phyloP scores from a whole-genome alignment of 75 land plant genomes.

The Picea glauca region DNA sequence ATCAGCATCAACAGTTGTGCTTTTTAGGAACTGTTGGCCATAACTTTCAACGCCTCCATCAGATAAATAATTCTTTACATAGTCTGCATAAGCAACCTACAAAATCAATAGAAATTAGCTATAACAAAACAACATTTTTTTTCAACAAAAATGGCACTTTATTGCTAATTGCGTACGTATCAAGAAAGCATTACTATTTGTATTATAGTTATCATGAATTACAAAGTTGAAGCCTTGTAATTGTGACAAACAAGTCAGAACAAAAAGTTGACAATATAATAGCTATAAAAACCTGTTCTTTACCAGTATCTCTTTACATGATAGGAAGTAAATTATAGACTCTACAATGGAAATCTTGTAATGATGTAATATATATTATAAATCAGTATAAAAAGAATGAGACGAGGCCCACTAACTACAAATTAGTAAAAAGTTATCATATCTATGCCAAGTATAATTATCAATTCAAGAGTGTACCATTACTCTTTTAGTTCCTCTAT shows the following conservation, averaged over 20 bases:
- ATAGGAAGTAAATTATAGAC: too few relatives aligned
- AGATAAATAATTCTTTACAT: constrained; percentile 58
- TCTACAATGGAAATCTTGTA: too few relatives aligned
- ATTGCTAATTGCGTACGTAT: not conserved
- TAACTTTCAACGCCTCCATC: constrained; percentile 67
- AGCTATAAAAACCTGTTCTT: not conserved
- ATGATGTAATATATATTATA: too few relatives aligned
- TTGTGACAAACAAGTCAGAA: not conserved
- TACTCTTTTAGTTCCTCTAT: not conserved
- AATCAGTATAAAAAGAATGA: too few relatives aligned
- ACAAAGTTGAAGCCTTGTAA: not conserved
- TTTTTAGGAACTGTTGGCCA: constrained; percentile 73
- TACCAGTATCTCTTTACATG: too few relatives aligned
- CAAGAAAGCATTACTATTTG: constrained; percentile 6
- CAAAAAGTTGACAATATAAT: not conserved
- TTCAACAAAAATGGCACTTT: not conserved
- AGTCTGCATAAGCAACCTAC: constrained; percentile 84
- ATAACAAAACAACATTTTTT: too few relatives aligned
- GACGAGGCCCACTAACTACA: too few relatives aligned
- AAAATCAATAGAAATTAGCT: not conserved
- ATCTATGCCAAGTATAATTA: not conserved
- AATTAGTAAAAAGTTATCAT: too few relatives aligned
- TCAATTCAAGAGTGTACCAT: not conserved
- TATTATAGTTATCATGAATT: not conserved
- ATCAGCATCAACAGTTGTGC: constrained; percentile 30